These are phyloP conservation scores for Syzygium grande DNA, from an alignment of 345 rosid genomes.

Conservation along the genomic window DNA sequence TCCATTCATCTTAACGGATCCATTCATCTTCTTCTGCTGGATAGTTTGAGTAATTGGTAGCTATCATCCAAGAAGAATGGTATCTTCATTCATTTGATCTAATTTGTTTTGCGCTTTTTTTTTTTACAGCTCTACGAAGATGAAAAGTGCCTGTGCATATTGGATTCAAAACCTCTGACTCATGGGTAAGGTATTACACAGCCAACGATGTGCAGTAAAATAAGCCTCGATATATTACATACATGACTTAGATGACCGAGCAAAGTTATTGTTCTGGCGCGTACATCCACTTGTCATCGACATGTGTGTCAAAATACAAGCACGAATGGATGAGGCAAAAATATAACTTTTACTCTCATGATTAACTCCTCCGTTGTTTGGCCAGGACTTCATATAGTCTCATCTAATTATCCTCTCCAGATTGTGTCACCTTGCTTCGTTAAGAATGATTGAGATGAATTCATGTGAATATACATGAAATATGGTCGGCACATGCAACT, in stretches of 20 bases:
- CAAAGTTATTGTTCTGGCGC: not conserved
- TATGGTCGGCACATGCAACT: not conserved
- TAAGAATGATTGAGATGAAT: not conserved
- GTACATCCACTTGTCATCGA: not conserved
- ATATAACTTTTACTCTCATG: not conserved
- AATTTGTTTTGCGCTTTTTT: not conserved
- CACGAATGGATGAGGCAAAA: not conserved
- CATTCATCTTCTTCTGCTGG: not conserved
- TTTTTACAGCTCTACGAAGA: conserved; percentile 75
- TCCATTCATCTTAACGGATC: too few species aligned
- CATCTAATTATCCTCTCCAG: not conserved
- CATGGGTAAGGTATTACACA: conserved; percentile 73
- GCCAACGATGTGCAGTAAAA: not conserved
- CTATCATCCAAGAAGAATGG: not conserved
- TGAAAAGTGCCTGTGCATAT: conserved; percentile 74
- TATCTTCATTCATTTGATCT: not conserved
- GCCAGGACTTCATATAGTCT: not conserved
- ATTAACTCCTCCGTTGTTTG: not conserved
- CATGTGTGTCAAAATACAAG: not conserved
- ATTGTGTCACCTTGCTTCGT: not conserved
- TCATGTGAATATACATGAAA: not conserved
- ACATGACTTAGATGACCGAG: not conserved
- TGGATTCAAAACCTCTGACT: conserved; percentile 73
- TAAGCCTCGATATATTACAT: not conserved
- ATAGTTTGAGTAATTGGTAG: not conserved